A percentile compares a stretch with the other conserved stretches of the same genome.
phyloP scores from a whole-genome alignment of 164 flowering plant species.

The Tetracentron sinense region DNA sequence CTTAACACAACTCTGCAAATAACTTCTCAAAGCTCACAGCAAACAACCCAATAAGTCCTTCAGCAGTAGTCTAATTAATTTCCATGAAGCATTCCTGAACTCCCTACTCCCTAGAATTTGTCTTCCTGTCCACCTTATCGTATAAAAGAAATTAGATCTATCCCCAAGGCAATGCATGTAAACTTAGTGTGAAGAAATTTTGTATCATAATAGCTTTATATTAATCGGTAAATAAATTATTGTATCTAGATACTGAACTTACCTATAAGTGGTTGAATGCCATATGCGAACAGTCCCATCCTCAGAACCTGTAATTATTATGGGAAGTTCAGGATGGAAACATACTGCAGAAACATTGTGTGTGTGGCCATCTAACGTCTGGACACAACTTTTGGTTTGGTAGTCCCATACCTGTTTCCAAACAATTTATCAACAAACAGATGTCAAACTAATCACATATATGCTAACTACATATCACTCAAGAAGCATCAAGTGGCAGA shows the following conservation, averaged over 20 bases:
- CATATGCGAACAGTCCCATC: constrained; percentile 94
- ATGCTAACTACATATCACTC: background rate
- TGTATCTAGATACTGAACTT: background rate
- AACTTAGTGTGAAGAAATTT: too few species aligned
- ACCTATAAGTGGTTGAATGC: constrained; percentile 93
- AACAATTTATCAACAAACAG: constrained; percentile 4
- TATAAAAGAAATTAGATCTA: too few species aligned
- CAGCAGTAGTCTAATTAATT: too few species aligned
- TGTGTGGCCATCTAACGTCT: constrained; percentile 90
- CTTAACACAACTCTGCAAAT: too few species aligned
- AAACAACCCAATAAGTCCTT: too few species aligned
- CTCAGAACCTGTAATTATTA: constrained; percentile 91
- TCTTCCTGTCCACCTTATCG: too few species aligned
- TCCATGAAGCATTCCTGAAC: too few species aligned
- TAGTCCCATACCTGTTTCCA: constrained; percentile 84
- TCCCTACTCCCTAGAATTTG: too few species aligned
- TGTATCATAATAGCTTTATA: background rate
- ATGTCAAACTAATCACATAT: background rate
- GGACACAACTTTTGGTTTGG: constrained; percentile 89
- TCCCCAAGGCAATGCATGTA: too few species aligned
- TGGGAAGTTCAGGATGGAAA: constrained; percentile 91
- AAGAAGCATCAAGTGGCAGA: constrained; percentile 14
- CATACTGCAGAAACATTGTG: constrained; percentile 91
- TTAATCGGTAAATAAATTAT: too few species aligned
- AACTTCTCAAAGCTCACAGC: too few species aligned